Percentiles rank a stretch among this genome's conserved stretches.
These are phyloP conservation scores for Saposhnikovia divaricata DNA, from an alignment of 129 eudicot genomes.

Conservation along the genomic window DNA sequence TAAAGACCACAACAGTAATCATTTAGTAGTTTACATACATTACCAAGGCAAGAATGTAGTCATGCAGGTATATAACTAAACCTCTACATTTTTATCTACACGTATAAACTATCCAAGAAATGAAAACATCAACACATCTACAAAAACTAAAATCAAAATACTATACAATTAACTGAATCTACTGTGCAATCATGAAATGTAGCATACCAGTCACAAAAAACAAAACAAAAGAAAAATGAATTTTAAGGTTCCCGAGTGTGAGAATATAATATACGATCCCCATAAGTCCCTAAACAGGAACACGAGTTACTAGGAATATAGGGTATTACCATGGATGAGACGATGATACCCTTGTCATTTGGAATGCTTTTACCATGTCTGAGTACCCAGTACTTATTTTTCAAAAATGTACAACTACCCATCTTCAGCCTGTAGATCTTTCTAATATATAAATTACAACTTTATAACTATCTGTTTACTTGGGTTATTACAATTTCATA, in stretches of 20 bases:
- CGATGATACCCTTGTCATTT: slow-evolving; percentile 66
- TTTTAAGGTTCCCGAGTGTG: not conserved
- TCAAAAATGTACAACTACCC: slow-evolving; percentile 20
- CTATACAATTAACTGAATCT: not conserved
- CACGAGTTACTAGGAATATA: not conserved
- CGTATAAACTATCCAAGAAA: not conserved
- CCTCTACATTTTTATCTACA: not conserved
- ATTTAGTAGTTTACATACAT: too few species aligned
- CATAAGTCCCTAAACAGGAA: too few species aligned
- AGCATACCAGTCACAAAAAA: not conserved
- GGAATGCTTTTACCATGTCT: slow-evolving; percentile 99
- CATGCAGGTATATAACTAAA: not conserved
- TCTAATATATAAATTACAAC: not conserved
- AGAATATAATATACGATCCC: not conserved
- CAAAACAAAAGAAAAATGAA: not conserved
- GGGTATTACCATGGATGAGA: slow-evolving; percentile 66
- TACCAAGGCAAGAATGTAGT: not conserved
- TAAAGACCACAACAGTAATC: too few species aligned
- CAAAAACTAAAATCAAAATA: not conserved
- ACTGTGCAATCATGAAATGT: not conserved
- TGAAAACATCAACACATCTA: not conserved
- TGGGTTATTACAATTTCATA: too few species aligned
- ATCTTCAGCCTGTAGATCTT: not conserved
- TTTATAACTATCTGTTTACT: too few species aligned
- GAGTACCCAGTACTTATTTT: slow-evolving; percentile 80